A percentile compares a stretch with the other conserved stretches of the same genome.
Conservation (phyloP, 2,329 filamentous ascomycete species). For the Colletotrichum costaricense region DNA sequence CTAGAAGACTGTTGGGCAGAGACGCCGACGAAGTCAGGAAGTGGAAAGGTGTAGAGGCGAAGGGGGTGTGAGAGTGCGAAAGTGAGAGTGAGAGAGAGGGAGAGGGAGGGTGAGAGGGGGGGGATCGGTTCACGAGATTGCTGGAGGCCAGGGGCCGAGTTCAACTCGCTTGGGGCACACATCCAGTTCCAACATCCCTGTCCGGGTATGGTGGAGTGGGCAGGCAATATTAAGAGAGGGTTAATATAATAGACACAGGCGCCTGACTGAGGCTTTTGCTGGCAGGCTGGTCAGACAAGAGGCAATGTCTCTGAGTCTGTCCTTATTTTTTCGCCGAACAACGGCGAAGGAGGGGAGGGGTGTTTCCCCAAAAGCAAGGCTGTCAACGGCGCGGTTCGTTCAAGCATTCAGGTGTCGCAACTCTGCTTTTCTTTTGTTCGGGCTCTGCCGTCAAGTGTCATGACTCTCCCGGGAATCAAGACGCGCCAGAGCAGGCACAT, state of each 20-base stretch:
- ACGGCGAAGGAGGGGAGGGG: conserved; percentile 13
- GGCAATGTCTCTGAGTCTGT: conserved; percentile 21
- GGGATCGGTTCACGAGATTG: conserved; percentile 61
- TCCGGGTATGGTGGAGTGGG: conserved; percentile 30
- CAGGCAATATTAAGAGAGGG: conserved; percentile 34
- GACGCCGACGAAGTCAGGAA: conserved; percentile 50
- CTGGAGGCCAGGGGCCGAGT: conserved; percentile 46
- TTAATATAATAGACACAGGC: conserved; percentile 37
- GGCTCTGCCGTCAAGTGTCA: conserved; percentile 31
- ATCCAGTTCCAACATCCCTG: conserved; percentile 34
- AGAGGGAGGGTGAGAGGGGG: conserved; percentile 38
- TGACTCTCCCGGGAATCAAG: conserved; percentile 17
- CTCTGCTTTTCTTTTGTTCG: conserved; percentile 14
- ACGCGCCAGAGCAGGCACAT: conserved; percentile 21
- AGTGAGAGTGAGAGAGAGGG: conserved; percentile 44
- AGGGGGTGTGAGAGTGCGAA: conserved; percentile 38
- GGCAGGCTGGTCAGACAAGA: conserved; percentile 24
- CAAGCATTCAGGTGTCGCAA: conserved; percentile 24
- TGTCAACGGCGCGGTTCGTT: conserved; percentile 27
- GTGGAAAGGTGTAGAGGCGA: conserved; percentile 51
- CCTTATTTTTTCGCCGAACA: background rate
- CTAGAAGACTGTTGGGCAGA: conserved; percentile 60
- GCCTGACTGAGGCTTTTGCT: conserved; percentile 35
- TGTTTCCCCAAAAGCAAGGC: conserved; percentile 18
- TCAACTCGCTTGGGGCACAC: conserved; percentile 48